A percentile compares a stretch with the other conserved stretches of the same genome.
These are phyloP conservation scores for Macrolepiota fuliginosa DNA, from an alignment of 768 basidiomycete species.

Conservation along the genomic window DNA sequence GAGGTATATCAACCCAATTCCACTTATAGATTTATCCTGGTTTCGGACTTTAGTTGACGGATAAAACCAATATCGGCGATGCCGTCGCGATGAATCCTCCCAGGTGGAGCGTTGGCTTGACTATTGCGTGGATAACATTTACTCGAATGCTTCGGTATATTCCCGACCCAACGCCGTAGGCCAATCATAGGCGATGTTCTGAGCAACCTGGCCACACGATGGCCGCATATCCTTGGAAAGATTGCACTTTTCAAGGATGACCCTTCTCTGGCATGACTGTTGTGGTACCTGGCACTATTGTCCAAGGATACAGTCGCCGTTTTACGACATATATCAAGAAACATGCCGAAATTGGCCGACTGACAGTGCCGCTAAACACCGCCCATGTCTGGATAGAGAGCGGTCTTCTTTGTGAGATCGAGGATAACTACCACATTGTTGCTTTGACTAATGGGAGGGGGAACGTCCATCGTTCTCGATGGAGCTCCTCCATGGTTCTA, in stretches of 20 bases:
- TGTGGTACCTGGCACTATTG: too few relatives aligned
- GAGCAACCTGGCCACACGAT: constrained; percentile 56
- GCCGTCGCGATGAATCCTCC: constrained; percentile 33
- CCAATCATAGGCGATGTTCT: constrained; percentile 66
- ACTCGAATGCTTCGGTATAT: not conserved
- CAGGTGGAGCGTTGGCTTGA: constrained; percentile 32
- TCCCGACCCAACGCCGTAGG: constrained; percentile 26
- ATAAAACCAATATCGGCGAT: constrained; percentile 36
- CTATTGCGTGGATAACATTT: constrained; percentile 26
- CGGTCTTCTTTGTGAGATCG: too few relatives aligned
- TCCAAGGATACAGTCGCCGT: too few relatives aligned
- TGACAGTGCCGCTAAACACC: too few relatives aligned
- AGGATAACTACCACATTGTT: too few relatives aligned
- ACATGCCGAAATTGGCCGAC: too few relatives aligned
- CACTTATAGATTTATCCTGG: not conserved
- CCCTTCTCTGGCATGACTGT: too few relatives aligned
- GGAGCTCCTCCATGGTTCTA: too few relatives aligned
- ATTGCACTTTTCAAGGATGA: constrained; percentile 30
- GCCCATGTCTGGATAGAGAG: too few relatives aligned
- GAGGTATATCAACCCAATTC: constrained; percentile 30
- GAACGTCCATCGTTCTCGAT: too few relatives aligned
- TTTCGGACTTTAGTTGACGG: constrained; percentile 27
- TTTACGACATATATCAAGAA: too few relatives aligned
- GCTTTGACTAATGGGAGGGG: too few relatives aligned
- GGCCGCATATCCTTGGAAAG: constrained; percentile 55